A percentile compares a stretch with the other conserved stretches of the same genome.
Conservation (phyloP, 176 grass and related monocot species). For the Dactylis glomerata region DNA sequence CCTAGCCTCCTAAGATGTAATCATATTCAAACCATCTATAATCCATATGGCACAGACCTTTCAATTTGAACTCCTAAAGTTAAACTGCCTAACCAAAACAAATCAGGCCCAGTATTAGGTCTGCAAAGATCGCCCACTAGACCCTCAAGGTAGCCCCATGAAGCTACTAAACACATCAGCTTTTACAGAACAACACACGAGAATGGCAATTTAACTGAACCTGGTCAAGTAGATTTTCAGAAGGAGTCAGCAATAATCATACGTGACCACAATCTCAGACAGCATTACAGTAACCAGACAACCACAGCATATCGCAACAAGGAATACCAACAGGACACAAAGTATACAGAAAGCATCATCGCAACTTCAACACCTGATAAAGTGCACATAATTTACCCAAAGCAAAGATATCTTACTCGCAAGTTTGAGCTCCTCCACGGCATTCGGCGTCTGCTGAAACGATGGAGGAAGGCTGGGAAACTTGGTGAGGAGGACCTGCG, state of each 20-base stretch:
- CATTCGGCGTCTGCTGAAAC: slow-evolving; percentile 74
- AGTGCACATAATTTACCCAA: too few relatives aligned
- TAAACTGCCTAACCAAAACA: not conserved
- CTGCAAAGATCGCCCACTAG: not conserved
- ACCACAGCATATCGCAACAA: not conserved
- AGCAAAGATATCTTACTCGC: slow-evolving; percentile 53
- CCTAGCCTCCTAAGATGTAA: not conserved
- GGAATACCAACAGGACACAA: not conserved
- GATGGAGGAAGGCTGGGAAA: slow-evolving; percentile 78
- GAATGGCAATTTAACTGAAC: not conserved
- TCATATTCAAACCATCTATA: not conserved
- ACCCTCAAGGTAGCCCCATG: not conserved
- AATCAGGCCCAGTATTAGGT: not conserved
- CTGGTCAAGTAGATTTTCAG: not conserved
- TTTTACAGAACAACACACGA: not conserved
- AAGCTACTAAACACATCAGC: not conserved
- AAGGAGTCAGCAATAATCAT: not conserved
- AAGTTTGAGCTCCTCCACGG: slow-evolving; percentile 71
- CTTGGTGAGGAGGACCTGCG: slow-evolving; percentile 85
- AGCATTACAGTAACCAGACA: not conserved
- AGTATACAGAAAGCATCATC: not conserved
- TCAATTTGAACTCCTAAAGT: not conserved
- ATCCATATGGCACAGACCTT: not conserved
- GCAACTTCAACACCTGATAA: too few relatives aligned
- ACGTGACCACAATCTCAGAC: not conserved